Conservation (phyloP, 2,329 filamentous ascomycete species). For the Aspergillus chevalieri region DNA sequence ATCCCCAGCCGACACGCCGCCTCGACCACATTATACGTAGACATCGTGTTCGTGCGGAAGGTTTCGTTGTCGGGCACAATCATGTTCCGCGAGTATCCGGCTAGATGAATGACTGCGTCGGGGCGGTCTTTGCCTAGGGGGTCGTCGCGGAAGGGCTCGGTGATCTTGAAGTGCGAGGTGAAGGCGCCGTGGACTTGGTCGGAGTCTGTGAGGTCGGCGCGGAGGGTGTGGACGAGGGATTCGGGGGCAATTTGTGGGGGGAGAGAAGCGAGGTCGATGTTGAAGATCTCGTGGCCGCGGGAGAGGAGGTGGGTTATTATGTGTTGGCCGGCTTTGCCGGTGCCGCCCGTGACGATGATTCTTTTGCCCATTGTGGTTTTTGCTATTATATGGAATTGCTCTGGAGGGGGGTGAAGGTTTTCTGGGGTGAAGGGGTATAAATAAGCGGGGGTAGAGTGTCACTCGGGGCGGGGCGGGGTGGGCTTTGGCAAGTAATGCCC, state of each 20-base stretch:
- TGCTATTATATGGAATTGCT: too few species aligned
- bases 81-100: slow-evolving; percentile 55
- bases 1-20: slow-evolving; percentile 57
- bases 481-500: too few species aligned
- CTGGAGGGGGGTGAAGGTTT: too few species aligned
- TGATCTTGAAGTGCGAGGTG: slow-evolving; percentile 52
- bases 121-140: slow-evolving; percentile 36
- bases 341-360: slow-evolving; percentile 51
- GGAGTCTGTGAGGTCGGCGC: slow-evolving; percentile 50
- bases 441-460: too few species aligned
- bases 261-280: slow-evolving; percentile 49
- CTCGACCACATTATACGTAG: slow-evolving; percentile 59
- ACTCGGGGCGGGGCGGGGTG: too few species aligned
- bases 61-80: slow-evolving; percentile 56
- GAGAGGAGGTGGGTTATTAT: slow-evolving; percentile 49
- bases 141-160: slow-evolving; percentile 27
- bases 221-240: slow-evolving; percentile 49
- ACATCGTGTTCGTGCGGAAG: slow-evolving; percentile 50
- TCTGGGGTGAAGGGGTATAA: too few species aligned
- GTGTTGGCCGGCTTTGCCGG: slow-evolving; percentile 51
- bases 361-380: slow-evolving; percentile 6
- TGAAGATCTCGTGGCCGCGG: slow-evolving; percentile 48
- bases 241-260: slow-evolving; percentile 3
- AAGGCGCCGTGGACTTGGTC: slow-evolving; percentile 54
- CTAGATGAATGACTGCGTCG: slow-evolving; percentile 59